Evolutionary conservation across 2,329 filamentous ascomycete species (phyloP).

Genomic region (Tolypocladium tundrense): DNA sequence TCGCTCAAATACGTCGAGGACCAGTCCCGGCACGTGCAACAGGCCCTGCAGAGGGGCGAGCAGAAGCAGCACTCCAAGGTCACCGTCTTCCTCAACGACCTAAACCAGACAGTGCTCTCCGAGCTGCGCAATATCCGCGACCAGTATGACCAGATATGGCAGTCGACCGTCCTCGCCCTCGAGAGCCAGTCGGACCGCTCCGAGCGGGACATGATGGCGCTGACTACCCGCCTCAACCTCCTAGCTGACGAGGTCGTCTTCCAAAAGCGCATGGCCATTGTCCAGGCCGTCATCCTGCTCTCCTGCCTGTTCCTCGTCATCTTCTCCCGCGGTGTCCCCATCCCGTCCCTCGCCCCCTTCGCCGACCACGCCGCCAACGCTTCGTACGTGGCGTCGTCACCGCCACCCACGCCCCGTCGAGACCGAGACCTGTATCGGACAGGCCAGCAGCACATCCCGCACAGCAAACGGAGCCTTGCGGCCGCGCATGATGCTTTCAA

Average conservation of each 20-base stretch:
- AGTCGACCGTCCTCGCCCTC: constrained; percentile 84
- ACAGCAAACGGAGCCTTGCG: not conserved
- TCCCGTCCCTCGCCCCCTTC: constrained; percentile 20
- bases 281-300: constrained; percentile 79
- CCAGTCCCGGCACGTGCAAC: constrained; percentile 80
- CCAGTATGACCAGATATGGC: constrained; percentile 95
- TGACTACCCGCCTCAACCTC: constrained; percentile 71
- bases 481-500: not conserved
- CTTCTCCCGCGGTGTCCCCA: constrained; percentile 50
- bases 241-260: constrained; percentile 87
- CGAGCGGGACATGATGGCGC: constrained; percentile 70
- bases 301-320: constrained; percentile 81
- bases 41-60: constrained; percentile 78
- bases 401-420: constrained; percentile 7
- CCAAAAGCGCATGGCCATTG: constrained; percentile 84
- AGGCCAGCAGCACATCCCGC: not conserved
- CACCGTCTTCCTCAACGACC: constrained; percentile 64
- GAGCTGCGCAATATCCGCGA: constrained; percentile 70
- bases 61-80: constrained; percentile 80
- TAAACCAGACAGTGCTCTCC: constrained; percentile 79
- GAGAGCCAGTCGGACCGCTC: constrained; percentile 81
- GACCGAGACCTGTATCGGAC: constrained; percentile 1
- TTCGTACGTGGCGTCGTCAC: constrained; percentile 11
- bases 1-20: constrained; percentile 95
- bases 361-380: constrained; percentile 15